phyloP scores from a whole-genome alignment of 192 early-diverging fungal genomes.

The Umbelopsis sp. region DNA sequence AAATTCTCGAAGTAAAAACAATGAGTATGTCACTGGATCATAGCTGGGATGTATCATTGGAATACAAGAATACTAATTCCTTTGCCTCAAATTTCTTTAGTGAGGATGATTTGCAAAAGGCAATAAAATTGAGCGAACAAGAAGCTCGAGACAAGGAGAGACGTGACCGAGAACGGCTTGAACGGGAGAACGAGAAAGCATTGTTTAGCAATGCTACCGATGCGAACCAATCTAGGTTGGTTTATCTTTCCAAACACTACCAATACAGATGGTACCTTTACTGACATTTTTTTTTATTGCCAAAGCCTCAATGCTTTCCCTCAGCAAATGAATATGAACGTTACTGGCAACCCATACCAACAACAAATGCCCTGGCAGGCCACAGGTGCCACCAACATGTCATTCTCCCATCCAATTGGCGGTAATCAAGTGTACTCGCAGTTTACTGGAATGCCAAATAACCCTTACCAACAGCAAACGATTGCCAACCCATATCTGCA shows the following conservation, averaged over 20 bases:
- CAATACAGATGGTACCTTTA: neutral
- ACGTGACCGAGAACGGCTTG: conserved; percentile 9
- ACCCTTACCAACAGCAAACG: neutral
- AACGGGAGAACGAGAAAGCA: conserved; percentile 10
- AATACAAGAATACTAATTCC: neutral
- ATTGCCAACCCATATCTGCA: neutral
- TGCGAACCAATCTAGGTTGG: neutral
- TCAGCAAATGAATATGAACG: conserved; percentile 3
- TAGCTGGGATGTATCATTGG: neutral
- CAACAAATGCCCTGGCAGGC: conserved; percentile 11
- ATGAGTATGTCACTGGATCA: conserved; percentile 10
- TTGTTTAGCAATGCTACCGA: conserved; percentile 17
- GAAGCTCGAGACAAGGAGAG: conserved; percentile 14
- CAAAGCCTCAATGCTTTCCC: neutral
- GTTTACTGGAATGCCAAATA: neutral
- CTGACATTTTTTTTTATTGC: neutral
- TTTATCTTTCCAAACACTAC: too few species aligned
- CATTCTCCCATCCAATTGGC: neutral
- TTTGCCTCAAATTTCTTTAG: neutral
- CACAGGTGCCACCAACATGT: conserved; percentile 1
- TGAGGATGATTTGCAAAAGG: conserved; percentile 15
- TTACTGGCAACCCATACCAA: conserved; percentile 6
- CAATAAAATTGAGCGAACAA: conserved; percentile 5
- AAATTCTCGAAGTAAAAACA: conserved; percentile 31
- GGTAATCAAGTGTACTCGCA: conserved; percentile 1